Evolutionary conservation across 306 rosid species (phyloP), one percentile per base, ranked within the genome.

Genomic region (Sesbania bispinosa): DNA sequence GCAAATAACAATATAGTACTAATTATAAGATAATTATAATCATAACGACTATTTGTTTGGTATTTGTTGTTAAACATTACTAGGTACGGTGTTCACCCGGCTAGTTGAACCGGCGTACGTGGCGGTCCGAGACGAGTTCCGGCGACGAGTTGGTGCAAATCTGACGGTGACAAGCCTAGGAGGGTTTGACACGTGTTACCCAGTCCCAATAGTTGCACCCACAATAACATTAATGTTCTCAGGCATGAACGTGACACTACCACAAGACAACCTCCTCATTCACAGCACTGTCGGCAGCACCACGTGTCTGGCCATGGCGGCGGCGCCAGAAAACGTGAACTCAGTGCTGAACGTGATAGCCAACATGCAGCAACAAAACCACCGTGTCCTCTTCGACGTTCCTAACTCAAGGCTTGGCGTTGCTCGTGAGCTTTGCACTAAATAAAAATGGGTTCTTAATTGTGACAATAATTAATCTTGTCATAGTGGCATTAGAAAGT

Each of bases 301-400:
- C 30, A 84, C 93, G 0, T 95, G 99, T 67, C 69, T 95, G 62
- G 99, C 99, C 18, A 82, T 95, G 89, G 97, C 99, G 0, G 79
- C 90, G 0, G 88, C 97, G 0, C 97, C 99, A 0, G 63, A 59
- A 26, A 94, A 94, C 7, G 93, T 94, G 18, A 94, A 94, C 84
- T 94, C 97, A 0, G 99, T 88, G 41, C 87, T 94, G 0, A 95
- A 89, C 10, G 97, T 95, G 58, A 91, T 95, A 13, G 99, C 99
- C 78, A 95, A 81, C 73, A 82, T 95, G 95, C 99, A 95, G 36
- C 99, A 95, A 62, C 99, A 95, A 53, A 95, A 95, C 51, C 99
- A 95, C 23, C 93, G 99, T 7, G 54, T 87, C 6, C 87, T 95
- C 61, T 85, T 41, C 18, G 99, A 95, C 16, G 59, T 89, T 1